Base-by-base conservation (phyloP, 2,329 filamentous ascomycete genomes). In the Trichoderma cornu-damae region DNA sequence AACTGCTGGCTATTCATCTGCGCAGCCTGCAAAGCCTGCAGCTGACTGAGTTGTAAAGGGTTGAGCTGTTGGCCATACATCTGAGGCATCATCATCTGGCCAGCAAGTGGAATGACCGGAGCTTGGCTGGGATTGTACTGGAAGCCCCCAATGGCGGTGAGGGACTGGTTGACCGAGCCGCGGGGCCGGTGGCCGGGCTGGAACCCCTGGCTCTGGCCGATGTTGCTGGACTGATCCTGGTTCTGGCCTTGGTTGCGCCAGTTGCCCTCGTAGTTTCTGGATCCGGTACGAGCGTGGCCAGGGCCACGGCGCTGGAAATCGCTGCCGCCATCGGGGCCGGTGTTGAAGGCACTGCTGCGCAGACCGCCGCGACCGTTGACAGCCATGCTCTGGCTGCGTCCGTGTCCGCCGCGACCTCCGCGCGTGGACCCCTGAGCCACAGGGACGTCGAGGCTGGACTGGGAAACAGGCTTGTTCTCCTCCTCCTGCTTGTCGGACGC, bases 181-280 rank as follows among this genome's bases (percentile, higher is more conserved):
- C 94, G 90, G 63, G 85, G 77, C 61, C 94, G 90, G 73, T 99
- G 94, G 42, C 93, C 90, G 34, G 93, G 92, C 72, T 96, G 93
- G 79, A 97, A 97, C 54, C 83, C 82, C 70, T 84, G 82, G 63
- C 77, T 81, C 71, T 83, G 86, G 66, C 79, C 79, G 57, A 68
- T 70, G 56, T 67, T 70, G 55, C 66, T 69, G 40, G 70, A 52
- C 66, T 77, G 75, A 54, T 87, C 86, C 70, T 90, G 88, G 67
- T 80, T 79, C 63, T 81, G 79, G 63, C 68, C 68, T 65, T 89
- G 92, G 68, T 91, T 95, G 67, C 94, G 89, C 94, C 94, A 99
- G 75, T 99, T 99, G 67, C 92, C 87, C 65, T 99, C 94, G 68
- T 97, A 97, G 75, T 97, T 99, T 62, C 94, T 86, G 22, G 94